A percentile compares a stretch with the other conserved stretches of the same genome.
phyloP scores from a whole-genome alignment of 352 stramenopile species.

The Phytophthora palmivora region DNA sequence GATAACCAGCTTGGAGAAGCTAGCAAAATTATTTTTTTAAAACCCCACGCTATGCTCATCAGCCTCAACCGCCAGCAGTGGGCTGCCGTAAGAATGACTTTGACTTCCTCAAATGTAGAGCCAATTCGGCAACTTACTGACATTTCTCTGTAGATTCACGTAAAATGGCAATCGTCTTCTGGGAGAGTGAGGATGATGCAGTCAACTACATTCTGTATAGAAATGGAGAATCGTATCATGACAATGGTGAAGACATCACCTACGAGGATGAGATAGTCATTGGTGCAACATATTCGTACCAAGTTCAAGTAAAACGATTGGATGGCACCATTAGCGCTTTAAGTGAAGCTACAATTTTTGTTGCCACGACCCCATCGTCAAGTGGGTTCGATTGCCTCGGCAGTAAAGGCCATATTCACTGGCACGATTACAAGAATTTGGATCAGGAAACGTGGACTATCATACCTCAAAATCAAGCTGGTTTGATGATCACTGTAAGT shows the following conservation, averaged over 20 bases:
- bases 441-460: constrained; percentile 54
- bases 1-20: constrained; percentile 35
- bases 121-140: neutral
- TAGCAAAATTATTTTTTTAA: constrained; percentile 50
- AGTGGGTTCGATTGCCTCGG: constrained; percentile 42
- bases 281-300: constrained; percentile 53
- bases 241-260: constrained; percentile 38
- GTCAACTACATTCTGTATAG: constrained; percentile 51
- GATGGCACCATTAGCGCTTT: constrained; percentile 27
- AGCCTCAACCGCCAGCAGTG: constrained; percentile 51
- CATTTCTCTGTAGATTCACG: constrained; percentile 36
- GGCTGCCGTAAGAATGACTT: constrained; percentile 54
- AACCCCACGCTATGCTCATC: constrained; percentile 37
- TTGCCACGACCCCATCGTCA: constrained; percentile 3
- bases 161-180: constrained; percentile 42
- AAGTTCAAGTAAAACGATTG: constrained; percentile 27
- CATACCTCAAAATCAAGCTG: constrained; percentile 20
- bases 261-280: constrained; percentile 44
- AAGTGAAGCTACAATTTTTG: constrained; percentile 46
- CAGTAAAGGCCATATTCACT: constrained; percentile 41
- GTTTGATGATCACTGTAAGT: constrained; percentile 52
- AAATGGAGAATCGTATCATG: constrained; percentile 25
- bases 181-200: constrained; percentile 33
- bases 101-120: neutral
- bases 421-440: constrained; percentile 48